Evolutionary conservation across 805 yeast genomes (phyloP).

Genomic region (Candida coleopterorum): DNA sequence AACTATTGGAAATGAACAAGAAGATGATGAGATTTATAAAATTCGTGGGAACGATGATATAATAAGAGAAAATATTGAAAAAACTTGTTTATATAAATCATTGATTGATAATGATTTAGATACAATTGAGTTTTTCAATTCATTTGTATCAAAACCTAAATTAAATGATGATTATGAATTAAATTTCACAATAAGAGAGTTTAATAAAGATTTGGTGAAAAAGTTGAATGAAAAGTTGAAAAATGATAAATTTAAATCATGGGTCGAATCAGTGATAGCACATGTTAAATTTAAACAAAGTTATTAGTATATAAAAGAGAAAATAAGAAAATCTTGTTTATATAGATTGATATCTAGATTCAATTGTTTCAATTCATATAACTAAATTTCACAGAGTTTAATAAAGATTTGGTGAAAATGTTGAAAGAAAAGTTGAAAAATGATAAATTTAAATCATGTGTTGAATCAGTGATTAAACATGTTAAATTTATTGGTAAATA

Average conservation of each 20-base stretch:
- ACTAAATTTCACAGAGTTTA: no score
- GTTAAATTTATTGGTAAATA: constrained; percentile 9
- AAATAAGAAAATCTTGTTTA: no score
- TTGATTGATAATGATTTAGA: constrained; percentile 11
- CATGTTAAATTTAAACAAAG: constrained; percentile 14
- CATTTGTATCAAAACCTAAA: constrained; percentile 10
- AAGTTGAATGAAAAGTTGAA: constrained; percentile 2
- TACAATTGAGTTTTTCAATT: constrained; percentile 10
- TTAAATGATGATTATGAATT: constrained; percentile 9
- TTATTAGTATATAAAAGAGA: no score
- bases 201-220: constrained; percentile 1
- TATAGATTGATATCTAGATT: no score
- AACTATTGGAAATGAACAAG: constrained; percentile 40
- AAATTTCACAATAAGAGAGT: constrained; percentile 9
- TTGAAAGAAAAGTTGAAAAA: constrained; percentile 4
- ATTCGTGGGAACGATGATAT: constrained; percentile 42
- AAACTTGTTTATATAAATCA: constrained; percentile 44
- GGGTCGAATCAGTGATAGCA: constrained; percentile 20
- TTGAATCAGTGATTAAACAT: constrained; percentile 20
- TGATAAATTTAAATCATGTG: constrained; percentile 12
- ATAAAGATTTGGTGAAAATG: background rate
- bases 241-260: constrained; percentile 6
- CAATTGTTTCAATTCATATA: no score
- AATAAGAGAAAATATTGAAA: constrained; percentile 32
- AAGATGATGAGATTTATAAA: constrained; percentile 23